Evolutionary conservation across 805 yeast species (phyloP).

Genomic region (Barnettozyma pratensis): DNA sequence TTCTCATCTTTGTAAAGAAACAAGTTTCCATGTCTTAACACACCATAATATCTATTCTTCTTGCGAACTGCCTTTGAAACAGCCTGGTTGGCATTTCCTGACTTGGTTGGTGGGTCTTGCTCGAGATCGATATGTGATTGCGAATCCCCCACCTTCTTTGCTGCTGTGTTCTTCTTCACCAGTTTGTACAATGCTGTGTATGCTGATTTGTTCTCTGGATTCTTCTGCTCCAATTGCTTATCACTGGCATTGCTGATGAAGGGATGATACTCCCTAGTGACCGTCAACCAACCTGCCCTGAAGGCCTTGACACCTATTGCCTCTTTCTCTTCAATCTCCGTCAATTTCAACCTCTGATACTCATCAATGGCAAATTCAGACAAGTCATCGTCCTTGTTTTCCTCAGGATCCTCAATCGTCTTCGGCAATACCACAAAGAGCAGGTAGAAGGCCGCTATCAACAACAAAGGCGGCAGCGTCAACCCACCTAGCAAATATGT

Average conservation of each 20-base stretch:
- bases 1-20: conserved; percentile 75
- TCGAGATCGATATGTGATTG: conserved; percentile 6
- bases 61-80: conserved; percentile 35
- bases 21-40: conserved; percentile 80
- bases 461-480: conserved; percentile 64
- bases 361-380: conserved; percentile 21
- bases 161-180: conserved; percentile 35
- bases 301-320: conserved; percentile 60
- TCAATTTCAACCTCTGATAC: conserved; percentile 45
- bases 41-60: conserved; percentile 62
- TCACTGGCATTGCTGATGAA: conserved; percentile 33
- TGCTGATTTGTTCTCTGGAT: conserved; percentile 39
- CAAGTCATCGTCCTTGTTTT: conserved; percentile 20
- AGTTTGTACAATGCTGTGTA: conserved; percentile 57
- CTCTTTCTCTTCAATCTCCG: conserved; percentile 56
- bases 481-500: conserved; percentile 74
- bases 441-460: conserved; percentile 35
- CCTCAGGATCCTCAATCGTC: conserved; percentile 22
- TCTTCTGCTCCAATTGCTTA: conserved; percentile 27
- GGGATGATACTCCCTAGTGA: conserved; percentile 71
- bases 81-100: conserved; percentile 8
- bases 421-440: conserved; percentile 27
- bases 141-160: conserved; percentile 12
- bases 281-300: conserved; percentile 75
- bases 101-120: conserved; percentile 2